Conservation (phyloP, 75 land plant genomes). For the Picea sitchensis region DNA sequence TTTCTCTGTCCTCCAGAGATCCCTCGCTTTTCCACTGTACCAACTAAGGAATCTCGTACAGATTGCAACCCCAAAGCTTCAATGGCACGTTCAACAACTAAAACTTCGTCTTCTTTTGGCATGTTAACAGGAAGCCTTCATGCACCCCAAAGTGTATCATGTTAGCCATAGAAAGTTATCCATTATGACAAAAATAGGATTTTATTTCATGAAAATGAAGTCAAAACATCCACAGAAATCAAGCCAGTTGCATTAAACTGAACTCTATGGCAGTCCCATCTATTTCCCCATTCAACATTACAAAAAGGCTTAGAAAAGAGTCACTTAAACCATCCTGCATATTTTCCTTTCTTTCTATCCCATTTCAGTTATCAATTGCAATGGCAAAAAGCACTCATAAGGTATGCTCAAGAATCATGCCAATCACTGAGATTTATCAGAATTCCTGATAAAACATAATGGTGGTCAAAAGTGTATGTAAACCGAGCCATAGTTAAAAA, state of each 20-base stretch:
- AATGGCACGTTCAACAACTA: constrained; percentile 92
- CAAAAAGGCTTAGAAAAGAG: too few species aligned
- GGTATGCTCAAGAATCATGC: not conserved
- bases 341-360: too few species aligned
- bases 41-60: constrained; percentile 83
- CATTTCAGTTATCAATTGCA: too few species aligned
- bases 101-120: constrained; percentile 74
- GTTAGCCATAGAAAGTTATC: not conserved
- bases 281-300: too few species aligned
- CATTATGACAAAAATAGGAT: too few species aligned
- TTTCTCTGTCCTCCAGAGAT: constrained; percentile 99
- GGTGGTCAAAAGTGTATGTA: not conserved
- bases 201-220: too few species aligned
- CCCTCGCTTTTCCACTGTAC: constrained; percentile 92
- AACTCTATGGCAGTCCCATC: too few species aligned
- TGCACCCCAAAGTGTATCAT: not conserved
- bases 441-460: not conserved
- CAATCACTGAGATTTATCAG: not conserved
- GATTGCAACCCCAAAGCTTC: constrained; percentile 80
- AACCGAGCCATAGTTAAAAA: not conserved
- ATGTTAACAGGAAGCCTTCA: constrained; percentile 73
- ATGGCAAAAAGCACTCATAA: not conserved
- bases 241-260: not conserved
- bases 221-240: too few species aligned
- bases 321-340: too few species aligned